Evolutionary conservation across 1,284 basidiomycete genomes (phyloP), one percentile per base, ranked within the genome.

Genomic region (Ganoderma boninense): DNA sequence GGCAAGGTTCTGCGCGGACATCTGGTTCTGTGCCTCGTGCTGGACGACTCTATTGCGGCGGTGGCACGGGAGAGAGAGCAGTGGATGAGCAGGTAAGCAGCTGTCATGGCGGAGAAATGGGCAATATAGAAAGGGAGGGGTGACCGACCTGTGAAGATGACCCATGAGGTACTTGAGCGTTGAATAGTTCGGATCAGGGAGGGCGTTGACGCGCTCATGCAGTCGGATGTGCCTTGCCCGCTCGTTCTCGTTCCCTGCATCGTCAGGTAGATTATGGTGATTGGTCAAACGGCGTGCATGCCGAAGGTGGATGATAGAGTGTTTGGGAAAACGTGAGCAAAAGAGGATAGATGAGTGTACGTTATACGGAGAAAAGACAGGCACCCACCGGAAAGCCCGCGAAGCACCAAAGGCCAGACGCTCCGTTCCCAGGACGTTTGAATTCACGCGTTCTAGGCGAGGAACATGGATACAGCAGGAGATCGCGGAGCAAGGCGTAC

Each of bases 181-280:
- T 0, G 98, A 96, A 79, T 99, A 99, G 82, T 99, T 98, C 16
- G 98, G 90, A 83, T 99, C 97, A 4, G 97, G 98, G 65, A 99
- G 86, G 76, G 98, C 97, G 79, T 99, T 99, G 63, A 99, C 97
- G 65, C 95, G 91, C 80, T 99, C 97, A 78, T 99, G 97, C 69
- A 99, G 84, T 64, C 97, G 89, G 74, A 99, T 98, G 78, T 99
- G 97, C 72, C 97, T 89, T 74, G 98, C 83, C 66, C 97, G 89
- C 76, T 97, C 95, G 77, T 97, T 97, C 65, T 98, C 97, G 75
- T 96, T 95, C 79, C 93, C 96, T 97, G 79, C 40, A 14, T 1
- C 8, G 57, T 38, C 35, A 13, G 54, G 20, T 59, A n/a, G 46
- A 49, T 5, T 2, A 23, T 49, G 10, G 26, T 20, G 16, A 56